A percentile compares a stretch with the other conserved stretches of the same genome.
Evolutionary conservation across 768 basidiomycete species (phyloP).

Genomic region (Termitomyces sp.): DNA sequence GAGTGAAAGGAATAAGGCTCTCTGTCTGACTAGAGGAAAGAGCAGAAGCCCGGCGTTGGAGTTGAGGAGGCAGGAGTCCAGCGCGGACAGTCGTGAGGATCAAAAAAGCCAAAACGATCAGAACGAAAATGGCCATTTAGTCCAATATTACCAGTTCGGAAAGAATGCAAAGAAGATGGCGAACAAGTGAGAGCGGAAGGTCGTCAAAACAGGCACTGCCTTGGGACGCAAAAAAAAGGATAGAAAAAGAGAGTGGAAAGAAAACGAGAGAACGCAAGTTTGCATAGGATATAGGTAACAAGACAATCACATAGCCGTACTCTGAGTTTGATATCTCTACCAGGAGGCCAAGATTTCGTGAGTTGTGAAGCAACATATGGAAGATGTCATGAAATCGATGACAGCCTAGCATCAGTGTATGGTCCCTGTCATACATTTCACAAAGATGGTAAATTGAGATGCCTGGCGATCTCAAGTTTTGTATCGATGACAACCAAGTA

Average conservation of each 20-base stretch:
- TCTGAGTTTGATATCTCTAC: too few relatives aligned
- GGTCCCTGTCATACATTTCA: background rate
- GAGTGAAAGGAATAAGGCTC: conserved; percentile 24
- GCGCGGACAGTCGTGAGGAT: conserved; percentile 9
- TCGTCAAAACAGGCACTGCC: conserved; percentile 5
- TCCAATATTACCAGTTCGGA: background rate
- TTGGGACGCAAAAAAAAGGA: background rate
- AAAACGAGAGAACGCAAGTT: background rate
- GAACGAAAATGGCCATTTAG: conserved; percentile 5
- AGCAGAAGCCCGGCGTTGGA: conserved; percentile 5
- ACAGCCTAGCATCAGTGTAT: background rate
- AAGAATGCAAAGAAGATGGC: too few relatives aligned
- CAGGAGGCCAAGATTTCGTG: background rate
- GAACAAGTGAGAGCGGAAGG: background rate
- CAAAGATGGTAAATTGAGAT: too few relatives aligned
- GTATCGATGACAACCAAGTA: too few relatives aligned
- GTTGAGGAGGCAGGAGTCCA: conserved; percentile 2
- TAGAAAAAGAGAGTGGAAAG: background rate
- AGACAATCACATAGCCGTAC: background rate
- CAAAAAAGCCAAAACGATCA: conserved; percentile 1
- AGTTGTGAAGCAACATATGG: background rate
- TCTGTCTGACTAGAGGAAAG: conserved; percentile 10
- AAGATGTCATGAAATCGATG: background rate
- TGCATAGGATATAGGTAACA: background rate
- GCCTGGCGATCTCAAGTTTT: too few relatives aligned